Conservation (phyloP, 371 early-diverging fungal species). For the Mortierella sp. region DNA sequence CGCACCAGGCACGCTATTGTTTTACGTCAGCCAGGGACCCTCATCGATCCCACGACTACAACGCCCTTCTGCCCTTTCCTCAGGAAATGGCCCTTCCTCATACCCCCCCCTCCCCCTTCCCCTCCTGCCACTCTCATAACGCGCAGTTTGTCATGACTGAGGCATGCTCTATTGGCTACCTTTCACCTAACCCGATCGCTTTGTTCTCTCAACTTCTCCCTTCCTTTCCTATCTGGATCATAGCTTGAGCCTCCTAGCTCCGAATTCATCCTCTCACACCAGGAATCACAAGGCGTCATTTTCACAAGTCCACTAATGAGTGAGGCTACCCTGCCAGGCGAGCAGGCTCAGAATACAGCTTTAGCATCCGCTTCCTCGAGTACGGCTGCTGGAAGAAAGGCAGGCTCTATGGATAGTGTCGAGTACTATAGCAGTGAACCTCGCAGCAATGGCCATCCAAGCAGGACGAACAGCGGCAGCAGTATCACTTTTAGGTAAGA, state of each 20-base stretch:
- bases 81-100: neutral
- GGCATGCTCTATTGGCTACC: too few species aligned
- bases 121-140: too few species aligned
- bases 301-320: conserved; percentile 50
- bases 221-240: neutral
- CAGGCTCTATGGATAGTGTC: conserved; percentile 21
- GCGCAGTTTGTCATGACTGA: too few species aligned
- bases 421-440: conserved; percentile 11
- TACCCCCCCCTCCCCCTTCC: too few species aligned
- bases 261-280: conserved; percentile 37
- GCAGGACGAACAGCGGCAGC: conserved; percentile 23
- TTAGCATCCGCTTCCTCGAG: conserved; percentile 6
- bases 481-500: conserved; percentile 14
- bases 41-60: conserved; percentile 1
- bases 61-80: conserved; percentile 16
- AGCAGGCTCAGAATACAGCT: conserved; percentile 16
- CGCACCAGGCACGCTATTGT: too few species aligned
- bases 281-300: too few species aligned
- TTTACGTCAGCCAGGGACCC: conserved; percentile 23
- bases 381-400: conserved; percentile 2
- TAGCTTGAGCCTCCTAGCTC: conserved; percentile 27
- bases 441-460: conserved; percentile 22
- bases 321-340: conserved; percentile 41
- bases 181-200: too few species aligned
- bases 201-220: neutral